Base-by-base conservation (phyloP, 768 basidiomycete species). In the Trametes cinnabarina region DNA sequence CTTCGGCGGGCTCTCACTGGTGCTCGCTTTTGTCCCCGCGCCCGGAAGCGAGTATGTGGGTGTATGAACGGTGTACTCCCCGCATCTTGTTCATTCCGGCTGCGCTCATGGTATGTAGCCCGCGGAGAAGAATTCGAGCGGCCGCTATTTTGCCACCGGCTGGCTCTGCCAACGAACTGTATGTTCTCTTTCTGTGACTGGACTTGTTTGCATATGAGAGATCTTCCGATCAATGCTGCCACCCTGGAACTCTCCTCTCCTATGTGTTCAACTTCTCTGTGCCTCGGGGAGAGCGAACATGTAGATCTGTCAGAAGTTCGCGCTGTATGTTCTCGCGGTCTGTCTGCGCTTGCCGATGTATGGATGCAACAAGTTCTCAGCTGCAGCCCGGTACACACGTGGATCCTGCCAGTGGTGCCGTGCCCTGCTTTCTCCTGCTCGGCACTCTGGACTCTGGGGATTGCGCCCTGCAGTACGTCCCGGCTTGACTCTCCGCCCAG, bases 301-400 rank as follows among this genome's bases (percentile, higher is more conserved):
- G 40, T 20, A 12, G 30, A 23, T 26, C 32, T 44, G 44, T 55
- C 54, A 26, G 54, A 46, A 25, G 25, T 46, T n/a, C 54, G 54
- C 54, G 37, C 11, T 26, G 15, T 40, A 54, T 44, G 53, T 55
- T 55, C 53, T n/a, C 53, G 53, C 53, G 53, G 46, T 55, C 53
- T 55, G 53, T 55, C 53, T 3, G 26, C 34, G 19, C 54, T 2
- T 30, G 46, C 54, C 54, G 54, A 41, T 47, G 54, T 55, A 47
- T 55, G 54, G 54, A 55, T 26, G 54, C 54, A 19, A 12, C 44
- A 15, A n/a, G 15, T 12, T 25, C 19, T 32, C 7, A 32, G 30
- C 30, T 32, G 30, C 6, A 32, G 30, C 30, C 12, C 30, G 30
- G 30, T 32, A 26, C 37, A 12, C 53, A 37, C 25, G 53, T 40